Percentiles rank a stretch among this genome's conserved stretches.
Conservation (phyloP, 1,284 basidiomycete species). For the Moesziomyces parantarcticus region DNA sequence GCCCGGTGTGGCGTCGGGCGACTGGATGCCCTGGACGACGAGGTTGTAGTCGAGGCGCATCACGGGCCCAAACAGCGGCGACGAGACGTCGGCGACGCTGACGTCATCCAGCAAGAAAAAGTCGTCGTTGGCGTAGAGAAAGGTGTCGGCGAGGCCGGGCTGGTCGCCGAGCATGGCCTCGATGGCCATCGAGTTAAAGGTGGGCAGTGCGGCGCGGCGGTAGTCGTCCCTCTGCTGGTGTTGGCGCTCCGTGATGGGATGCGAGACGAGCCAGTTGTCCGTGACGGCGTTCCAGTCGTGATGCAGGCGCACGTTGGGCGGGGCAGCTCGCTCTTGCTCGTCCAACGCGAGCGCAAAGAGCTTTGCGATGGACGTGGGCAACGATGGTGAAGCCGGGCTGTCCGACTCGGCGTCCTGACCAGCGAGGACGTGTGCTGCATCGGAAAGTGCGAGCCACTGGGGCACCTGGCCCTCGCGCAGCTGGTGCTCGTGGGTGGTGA, state of each 20-base stretch:
- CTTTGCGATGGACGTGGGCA: slow-evolving; percentile 3
- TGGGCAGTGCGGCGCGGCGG: slow-evolving; percentile 47
- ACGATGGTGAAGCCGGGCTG: neutral
- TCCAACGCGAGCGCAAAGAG: neutral
- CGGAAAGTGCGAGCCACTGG: slow-evolving; percentile 34
- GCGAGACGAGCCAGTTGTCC: slow-evolving; percentile 31
- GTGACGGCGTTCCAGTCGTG: slow-evolving; percentile 55
- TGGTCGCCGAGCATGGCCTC: slow-evolving; percentile 51
- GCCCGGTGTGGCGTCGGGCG: slow-evolving; percentile 19
- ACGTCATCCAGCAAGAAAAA: slow-evolving; percentile 48
- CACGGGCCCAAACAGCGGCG: slow-evolving; percentile 51
- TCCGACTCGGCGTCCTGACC: slow-evolving; percentile 22
- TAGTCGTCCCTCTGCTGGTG: slow-evolving; percentile 20
- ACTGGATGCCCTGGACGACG: slow-evolving; percentile 20
- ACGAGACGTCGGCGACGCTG: slow-evolving; percentile 29
- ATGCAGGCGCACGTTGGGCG: slow-evolving; percentile 36
- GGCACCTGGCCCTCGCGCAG: slow-evolving; percentile 53
- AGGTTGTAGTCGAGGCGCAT: slow-evolving; percentile 52
- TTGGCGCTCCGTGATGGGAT: slow-evolving; percentile 8
- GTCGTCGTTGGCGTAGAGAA: slow-evolving; percentile 56
- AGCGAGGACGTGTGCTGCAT: slow-evolving; percentile 13
- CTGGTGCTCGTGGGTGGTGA: slow-evolving; percentile 40
- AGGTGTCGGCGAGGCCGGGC: slow-evolving; percentile 38
- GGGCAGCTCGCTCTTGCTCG: no score
- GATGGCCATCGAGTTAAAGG: slow-evolving; percentile 56